A percentile compares a stretch with the other conserved stretches of the same genome.
These are phyloP conservation scores for Nannochloropsis salina DNA, from an alignment of 108 stramenopile genomes.

Conservation along the genomic window DNA sequence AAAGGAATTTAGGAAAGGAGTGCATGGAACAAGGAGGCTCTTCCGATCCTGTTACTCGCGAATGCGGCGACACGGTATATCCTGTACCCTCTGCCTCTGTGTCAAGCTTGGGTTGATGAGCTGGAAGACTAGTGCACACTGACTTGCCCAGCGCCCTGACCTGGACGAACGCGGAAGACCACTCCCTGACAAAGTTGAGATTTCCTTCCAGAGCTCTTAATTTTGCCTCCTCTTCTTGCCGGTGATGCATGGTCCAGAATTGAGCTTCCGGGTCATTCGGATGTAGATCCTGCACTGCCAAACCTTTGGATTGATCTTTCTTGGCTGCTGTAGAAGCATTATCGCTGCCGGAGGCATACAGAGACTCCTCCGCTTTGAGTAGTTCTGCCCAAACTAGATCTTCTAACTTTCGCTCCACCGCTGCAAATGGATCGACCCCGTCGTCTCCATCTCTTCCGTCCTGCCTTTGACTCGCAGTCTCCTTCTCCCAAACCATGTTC, in stretches of 20 bases:
- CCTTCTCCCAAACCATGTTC: too few relatives aligned
- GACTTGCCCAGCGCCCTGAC: not conserved
- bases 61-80: too few relatives aligned
- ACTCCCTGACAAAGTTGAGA: not conserved
- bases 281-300: not conserved
- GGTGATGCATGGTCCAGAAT: not conserved
- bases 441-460: not conserved
- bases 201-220: not conserved
- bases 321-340: not conserved
- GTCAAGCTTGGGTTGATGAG: not conserved
- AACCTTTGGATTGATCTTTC: not conserved
- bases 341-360: not conserved
- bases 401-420: not conserved
- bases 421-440: not conserved
- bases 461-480: too few relatives aligned
- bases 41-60: too few relatives aligned
- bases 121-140: not conserved
- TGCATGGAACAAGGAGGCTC: too few relatives aligned
- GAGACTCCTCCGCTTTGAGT: not conserved
- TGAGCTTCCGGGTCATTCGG: slow-evolving; percentile 7
- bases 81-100: too few relatives aligned
- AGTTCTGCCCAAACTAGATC: not conserved
- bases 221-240: not conserved
- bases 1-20: too few relatives aligned
- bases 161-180: not conserved